Evolutionary conservation across 768 basidiomycete genomes (phyloP), one percentile per base, ranked within the genome.

Genomic region (Xerocomus brunneocitrinus): DNA sequence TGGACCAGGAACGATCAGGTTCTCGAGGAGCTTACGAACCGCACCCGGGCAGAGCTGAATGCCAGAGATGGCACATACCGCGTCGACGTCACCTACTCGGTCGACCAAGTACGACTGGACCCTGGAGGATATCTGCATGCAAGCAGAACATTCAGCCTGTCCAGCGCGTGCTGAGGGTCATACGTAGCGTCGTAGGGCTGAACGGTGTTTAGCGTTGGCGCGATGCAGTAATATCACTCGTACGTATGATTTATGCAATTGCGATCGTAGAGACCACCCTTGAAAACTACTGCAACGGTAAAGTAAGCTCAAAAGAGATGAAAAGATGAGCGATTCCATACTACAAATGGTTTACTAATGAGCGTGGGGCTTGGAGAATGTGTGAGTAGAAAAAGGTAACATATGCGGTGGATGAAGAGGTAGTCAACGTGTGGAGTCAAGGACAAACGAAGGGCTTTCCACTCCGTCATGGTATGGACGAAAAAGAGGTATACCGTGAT

Each of bases 91-190:
- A 62, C 63, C 35, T 85, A 83, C 58, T 45, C 71, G 13, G 81
- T 85, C 2, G 76, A 79, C 34, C 81, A 87, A 62, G 79, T 88
- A 8, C 73, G 79, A 53, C 59, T 71, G 22, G 82, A 84, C 57
- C 67, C 67, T 25, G 66, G 73, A 16, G 64, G 66, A 22, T 60
- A 73, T 45, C 55, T 76, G 36, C 52, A 6, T 14, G 58, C 67
- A 22, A 59, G 56, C 16, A 59, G 57, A n/a, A 55, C 56, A 19
- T 63, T 67, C 10, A 25, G 50, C 16, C 8, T 60, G 28, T 8
- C 36, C 22, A n/a, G 19, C 22, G 22, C 40, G 7, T 41, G 40
- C 40, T 41, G 24, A 19, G 19, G 19, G 19, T 19, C 19, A 19
- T 19, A 19, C 19, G 19, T 19, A 19, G 19, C 19, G 19, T 19